A percentile compares a stretch with the other conserved stretches of the same genome.
Conservation (phyloP, 1,284 basidiomycete species). For the Moesziomyces antarcticus region DNA sequence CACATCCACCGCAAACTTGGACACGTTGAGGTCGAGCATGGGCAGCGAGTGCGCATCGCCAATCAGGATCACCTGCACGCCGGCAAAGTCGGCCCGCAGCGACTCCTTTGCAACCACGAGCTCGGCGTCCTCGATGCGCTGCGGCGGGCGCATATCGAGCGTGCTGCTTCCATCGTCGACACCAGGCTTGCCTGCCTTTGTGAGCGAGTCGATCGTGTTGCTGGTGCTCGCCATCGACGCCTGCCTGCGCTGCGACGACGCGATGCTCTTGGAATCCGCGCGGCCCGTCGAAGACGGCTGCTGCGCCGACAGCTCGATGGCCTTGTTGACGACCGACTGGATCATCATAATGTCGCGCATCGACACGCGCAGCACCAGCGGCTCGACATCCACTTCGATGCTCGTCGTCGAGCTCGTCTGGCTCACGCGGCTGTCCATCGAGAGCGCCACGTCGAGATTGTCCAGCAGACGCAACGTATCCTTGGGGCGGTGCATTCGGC, state of each 20-base stretch:
- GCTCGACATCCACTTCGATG: conserved; percentile 82
- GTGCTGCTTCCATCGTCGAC: conserved; percentile 16
- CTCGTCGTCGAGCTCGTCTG: conserved; percentile 81
- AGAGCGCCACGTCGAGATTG: conserved; percentile 87
- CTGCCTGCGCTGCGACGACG: conserved; percentile 40
- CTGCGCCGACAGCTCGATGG: conserved; percentile 76
- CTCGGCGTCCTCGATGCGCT: conserved; percentile 52
- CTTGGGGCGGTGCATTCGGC: conserved; percentile 81
- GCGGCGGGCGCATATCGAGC: conserved; percentile 7
- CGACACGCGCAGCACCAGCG: conserved; percentile 89
- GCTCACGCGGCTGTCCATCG: conserved; percentile 83
- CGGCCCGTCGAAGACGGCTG: conserved; percentile 13
- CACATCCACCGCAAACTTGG: conserved; percentile 83
- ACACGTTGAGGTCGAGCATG: conserved; percentile 86
- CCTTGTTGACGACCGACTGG: conserved; percentile 86
- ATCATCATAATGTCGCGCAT: conserved; percentile 93
- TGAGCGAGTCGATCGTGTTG: conserved; percentile 43
- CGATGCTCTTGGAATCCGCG: conserved; percentile 39
- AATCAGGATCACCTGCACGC: conserved; percentile 91
- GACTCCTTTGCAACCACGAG: conserved; percentile 64
- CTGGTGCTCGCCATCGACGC: conserved; percentile 35
- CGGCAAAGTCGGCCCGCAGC: conserved; percentile 68
- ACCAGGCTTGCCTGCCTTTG: conserved; percentile 7
- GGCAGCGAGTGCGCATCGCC: conserved; percentile 96
- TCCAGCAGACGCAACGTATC: conserved; percentile 93